Percentiles rank a stretch among this genome's conserved stretches.
Conservation (phyloP, 2,329 filamentous ascomycete genomes). For the Neofusicoccum parvum region DNA sequence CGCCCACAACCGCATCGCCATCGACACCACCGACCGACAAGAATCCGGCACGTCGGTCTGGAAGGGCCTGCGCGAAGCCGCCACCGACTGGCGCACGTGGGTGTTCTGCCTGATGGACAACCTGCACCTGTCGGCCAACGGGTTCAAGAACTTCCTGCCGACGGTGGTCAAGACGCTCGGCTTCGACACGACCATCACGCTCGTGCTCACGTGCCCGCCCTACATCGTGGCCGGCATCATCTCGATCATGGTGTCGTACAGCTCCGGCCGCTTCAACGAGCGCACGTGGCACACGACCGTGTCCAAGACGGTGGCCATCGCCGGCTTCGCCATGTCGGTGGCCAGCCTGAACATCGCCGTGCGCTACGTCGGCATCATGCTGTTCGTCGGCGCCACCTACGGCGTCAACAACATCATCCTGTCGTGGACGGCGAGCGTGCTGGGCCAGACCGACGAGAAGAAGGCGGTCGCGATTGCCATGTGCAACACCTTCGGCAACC, state of each 20-base stretch:
- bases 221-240: conserved; percentile 30
- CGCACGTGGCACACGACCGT: conserved; percentile 30
- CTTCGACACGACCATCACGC: conserved; percentile 39
- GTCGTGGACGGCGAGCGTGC: conserved; percentile 44
- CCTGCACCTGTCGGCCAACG: conserved; percentile 17
- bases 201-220: conserved; percentile 30
- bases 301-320: conserved; percentile 28
- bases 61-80: not conserved
- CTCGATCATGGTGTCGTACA: conserved; percentile 26
- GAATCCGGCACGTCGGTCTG: not conserved
- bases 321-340: conserved; percentile 35
- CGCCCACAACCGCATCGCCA: conserved; percentile 42
- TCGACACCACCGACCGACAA: conserved; percentile 55
- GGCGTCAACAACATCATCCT: conserved; percentile 36
- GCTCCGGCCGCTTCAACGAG: conserved; percentile 38
- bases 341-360: conserved; percentile 31
- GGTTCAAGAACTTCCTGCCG: conserved; percentile 38
- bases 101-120: conserved; percentile 19
- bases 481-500: conserved; percentile 45
- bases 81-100: not conserved
- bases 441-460: conserved; percentile 48
- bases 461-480: conserved; percentile 47
- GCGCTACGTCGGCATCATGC: conserved; percentile 35
- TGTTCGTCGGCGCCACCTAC: conserved; percentile 36
- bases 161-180: conserved; percentile 41